Evolutionary conservation across 1,284 basidiomycete species (phyloP).

Genomic region (Trichosporon sp.): DNA sequence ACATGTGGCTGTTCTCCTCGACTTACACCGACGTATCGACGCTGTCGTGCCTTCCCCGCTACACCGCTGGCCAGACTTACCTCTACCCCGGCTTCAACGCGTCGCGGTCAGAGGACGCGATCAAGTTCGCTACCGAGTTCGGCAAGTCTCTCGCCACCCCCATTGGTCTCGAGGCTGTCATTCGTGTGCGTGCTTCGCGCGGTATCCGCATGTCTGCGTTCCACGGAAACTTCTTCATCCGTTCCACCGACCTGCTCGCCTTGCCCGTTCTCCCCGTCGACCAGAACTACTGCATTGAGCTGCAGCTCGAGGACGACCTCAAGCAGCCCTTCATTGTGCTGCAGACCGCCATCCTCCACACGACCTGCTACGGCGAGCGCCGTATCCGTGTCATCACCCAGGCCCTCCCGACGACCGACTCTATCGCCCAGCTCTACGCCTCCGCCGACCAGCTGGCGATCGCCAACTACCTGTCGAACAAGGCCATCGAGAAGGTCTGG

Average conservation of each 20-base stretch:
- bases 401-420: conserved; percentile 87
- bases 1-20: conserved; percentile 97
- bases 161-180: conserved; percentile 94
- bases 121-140: conserved; percentile 98
- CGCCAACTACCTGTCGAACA: conserved; percentile 84
- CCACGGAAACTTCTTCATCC: conserved; percentile 99
- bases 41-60: conserved; percentile 73
- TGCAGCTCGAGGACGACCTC: conserved; percentile 95
- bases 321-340: conserved; percentile 89
- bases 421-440: conserved; percentile 88
- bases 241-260: conserved; percentile 93
- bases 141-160: conserved; percentile 87
- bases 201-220: conserved; percentile 94
- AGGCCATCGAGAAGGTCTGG: conserved; percentile 90
- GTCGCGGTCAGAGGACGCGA: conserved; percentile 83
- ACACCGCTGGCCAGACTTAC: conserved; percentile 97
- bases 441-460: conserved; percentile 93
- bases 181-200: conserved; percentile 91
- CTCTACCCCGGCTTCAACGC: conserved; percentile 99
- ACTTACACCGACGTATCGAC: conserved; percentile 94
- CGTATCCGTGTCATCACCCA: conserved; percentile 92
- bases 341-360: conserved; percentile 94
- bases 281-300: conserved; percentile 93
- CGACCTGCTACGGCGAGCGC: conserved; percentile 91
- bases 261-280: conserved; percentile 96